Percentiles rank a stretch among this genome's conserved stretches.
phyloP scores from a whole-genome alignment of 768 basidiomycete genomes.

The Holtermanniella nyarrowii region DNA sequence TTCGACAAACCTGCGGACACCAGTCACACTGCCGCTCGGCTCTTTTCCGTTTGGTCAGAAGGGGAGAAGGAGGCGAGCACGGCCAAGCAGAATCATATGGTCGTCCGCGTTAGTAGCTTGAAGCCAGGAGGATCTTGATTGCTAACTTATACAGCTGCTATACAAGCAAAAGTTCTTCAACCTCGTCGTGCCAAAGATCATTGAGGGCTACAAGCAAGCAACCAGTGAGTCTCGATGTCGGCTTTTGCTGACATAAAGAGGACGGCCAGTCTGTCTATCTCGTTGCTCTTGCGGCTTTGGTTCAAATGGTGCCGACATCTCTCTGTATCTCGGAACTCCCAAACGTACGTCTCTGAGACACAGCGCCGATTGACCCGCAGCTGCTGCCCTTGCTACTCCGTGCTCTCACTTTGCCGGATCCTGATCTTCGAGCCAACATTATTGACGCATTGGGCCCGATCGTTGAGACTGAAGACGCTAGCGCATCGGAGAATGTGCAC shows the following conservation, averaged over 20 bases:
- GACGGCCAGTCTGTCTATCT: conserved; percentile 58
- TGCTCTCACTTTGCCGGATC: conserved; percentile 66
- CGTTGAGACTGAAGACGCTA: conserved; percentile 48
- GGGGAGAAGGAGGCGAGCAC: conserved; percentile 54
- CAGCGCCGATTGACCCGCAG: conserved; percentile 43
- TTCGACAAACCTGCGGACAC: conserved; percentile 49
- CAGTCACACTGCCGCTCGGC: conserved; percentile 63
- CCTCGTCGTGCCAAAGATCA: conserved; percentile 60
- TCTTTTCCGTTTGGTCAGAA: conserved; percentile 54
- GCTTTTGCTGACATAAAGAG: conserved; percentile 8
- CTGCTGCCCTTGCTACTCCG: conserved; percentile 80
- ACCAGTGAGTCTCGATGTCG: conserved; percentile 44
- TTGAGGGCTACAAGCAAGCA: conserved; percentile 53
- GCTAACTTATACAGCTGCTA: conserved; percentile 35
- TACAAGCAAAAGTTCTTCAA: conserved; percentile 52
- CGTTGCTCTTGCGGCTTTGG: conserved; percentile 69
- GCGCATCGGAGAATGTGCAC: conserved; percentile 45
- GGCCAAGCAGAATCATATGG: conserved; percentile 66
- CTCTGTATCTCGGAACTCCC: conserved; percentile 62
- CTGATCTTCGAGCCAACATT: conserved; percentile 63
- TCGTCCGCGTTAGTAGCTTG: conserved; percentile 54
- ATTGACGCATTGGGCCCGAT: conserved; percentile 68
- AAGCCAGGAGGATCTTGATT: neutral
- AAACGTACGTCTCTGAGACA: conserved; percentile 24
- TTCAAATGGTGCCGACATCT: conserved; percentile 67